These are phyloP conservation scores for Caryopteris hybrid DNA, from an alignment of 305 asterid genomes.

Conservation along the genomic window DNA sequence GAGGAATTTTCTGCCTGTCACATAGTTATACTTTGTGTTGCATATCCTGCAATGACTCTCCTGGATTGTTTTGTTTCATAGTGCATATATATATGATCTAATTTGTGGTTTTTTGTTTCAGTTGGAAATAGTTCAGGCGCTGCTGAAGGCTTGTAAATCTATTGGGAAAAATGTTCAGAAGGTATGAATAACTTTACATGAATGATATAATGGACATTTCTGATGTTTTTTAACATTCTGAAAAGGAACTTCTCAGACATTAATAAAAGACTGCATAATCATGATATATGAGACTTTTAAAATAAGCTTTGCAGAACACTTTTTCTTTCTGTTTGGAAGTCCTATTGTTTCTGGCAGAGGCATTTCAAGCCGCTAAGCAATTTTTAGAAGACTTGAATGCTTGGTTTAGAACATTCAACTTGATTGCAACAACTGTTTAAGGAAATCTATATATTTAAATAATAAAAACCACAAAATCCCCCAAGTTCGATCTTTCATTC, in stretches of 20 bases:
- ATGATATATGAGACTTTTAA: no score
- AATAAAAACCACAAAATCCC: no score
- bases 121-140: conserved; percentile 72
- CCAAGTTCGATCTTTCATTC: not conserved
- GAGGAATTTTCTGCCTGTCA: not conserved
- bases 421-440: not conserved
- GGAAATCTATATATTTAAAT: not conserved
- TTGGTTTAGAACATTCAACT: not conserved
- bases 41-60: not conserved
- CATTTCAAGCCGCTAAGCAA: not conserved
- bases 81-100: not conserved
- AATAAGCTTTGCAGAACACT: not conserved
- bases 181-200: conserved; percentile 37
- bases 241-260: not conserved
- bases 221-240: not conserved
- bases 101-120: conserved; percentile 35
- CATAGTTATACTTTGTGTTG: not conserved
- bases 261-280: not conserved
- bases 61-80: not conserved
- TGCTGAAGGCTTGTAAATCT: conserved; percentile 71
- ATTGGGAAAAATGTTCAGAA: conserved; percentile 42
- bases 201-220: not conserved
- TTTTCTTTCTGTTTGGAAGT: not conserved
- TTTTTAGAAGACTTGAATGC: not conserved
- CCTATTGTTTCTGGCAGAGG: not conserved